Percentiles rank a stretch among this genome's conserved stretches.
Evolutionary conservation across 2,329 filamentous ascomycete genomes (phyloP).

Genomic region (Fusarium sp.): DNA sequence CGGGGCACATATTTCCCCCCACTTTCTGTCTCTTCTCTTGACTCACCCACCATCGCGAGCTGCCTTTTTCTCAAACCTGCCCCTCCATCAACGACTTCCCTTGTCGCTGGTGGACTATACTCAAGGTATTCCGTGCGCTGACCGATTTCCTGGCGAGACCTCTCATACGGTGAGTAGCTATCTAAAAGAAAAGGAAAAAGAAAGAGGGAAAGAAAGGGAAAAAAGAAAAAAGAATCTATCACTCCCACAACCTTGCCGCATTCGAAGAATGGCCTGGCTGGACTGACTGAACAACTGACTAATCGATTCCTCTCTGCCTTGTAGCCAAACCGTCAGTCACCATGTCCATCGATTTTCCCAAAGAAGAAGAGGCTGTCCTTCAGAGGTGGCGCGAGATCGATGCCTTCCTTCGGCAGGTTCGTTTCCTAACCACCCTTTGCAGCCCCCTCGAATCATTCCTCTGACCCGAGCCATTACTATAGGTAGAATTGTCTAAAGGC

Average conservation of each 20-base stretch:
- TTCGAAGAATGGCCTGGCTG: conserved; percentile 3
- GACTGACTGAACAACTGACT: conserved; percentile 15
- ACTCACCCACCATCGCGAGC: conserved; percentile 46
- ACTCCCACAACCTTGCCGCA: neutral
- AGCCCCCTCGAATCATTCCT: neutral
- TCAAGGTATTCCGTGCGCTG: conserved; percentile 26
- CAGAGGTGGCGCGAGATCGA: conserved; percentile 90
- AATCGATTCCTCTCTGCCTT: conserved; percentile 5
- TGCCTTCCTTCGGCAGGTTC: conserved; percentile 86
- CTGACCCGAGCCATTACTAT: conserved; percentile 12
- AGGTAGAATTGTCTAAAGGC: conserved; percentile 83
- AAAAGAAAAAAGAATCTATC: neutral
- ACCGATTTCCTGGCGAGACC: conserved; percentile 28
- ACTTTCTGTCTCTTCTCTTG: conserved; percentile 37
- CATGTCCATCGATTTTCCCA: conserved; percentile 93
- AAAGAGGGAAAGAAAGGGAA: neutral
- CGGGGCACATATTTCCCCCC: conserved; percentile 43
- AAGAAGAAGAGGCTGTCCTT: conserved; percentile 88
- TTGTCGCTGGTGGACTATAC: conserved; percentile 31
- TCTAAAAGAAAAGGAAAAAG: no score
- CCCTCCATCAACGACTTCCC: conserved; percentile 40
- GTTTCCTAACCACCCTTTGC: conserved; percentile 16
- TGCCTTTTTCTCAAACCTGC: conserved; percentile 43
- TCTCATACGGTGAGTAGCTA: conserved; percentile 27
- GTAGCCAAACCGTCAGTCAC: conserved; percentile 39